A percentile compares a stretch with the other conserved stretches of the same genome.
Evolutionary conservation across 352 stramenopile genomes (phyloP).

Genomic region (Pythium insidiosum): DNA sequence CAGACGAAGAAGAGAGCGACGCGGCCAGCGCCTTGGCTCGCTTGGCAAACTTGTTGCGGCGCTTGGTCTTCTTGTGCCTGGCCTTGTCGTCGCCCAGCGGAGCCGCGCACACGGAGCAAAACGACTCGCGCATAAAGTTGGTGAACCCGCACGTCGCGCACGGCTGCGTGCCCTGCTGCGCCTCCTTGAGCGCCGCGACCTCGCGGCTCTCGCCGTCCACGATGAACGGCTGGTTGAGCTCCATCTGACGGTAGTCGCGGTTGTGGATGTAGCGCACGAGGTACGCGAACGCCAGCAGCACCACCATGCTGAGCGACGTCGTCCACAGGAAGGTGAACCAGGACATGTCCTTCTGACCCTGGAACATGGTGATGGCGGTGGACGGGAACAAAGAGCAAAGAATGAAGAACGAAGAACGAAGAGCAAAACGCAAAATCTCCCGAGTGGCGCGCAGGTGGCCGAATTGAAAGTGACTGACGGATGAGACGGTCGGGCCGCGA

Average conservation of each 20-base stretch:
- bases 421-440: too few species aligned
- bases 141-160: slow-evolving; percentile 1
- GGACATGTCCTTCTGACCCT: too few species aligned
- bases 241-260: slow-evolving; percentile 1
- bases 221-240: slow-evolving; percentile 4
- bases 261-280: neutral
- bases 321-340: neutral
- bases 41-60: too few species aligned
- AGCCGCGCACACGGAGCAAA: neutral
- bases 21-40: too few species aligned
- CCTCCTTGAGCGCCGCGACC: neutral
- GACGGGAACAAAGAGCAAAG: too few species aligned
- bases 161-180: neutral
- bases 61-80: neutral
- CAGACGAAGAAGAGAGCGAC: too few species aligned
- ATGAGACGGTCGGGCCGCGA: too few species aligned
- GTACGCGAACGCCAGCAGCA: neutral
- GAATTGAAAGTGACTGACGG: too few species aligned
- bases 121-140: neutral
- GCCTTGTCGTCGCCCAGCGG: neutral
- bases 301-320: neutral
- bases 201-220: neutral
- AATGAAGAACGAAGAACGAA: too few species aligned
- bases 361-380: too few species aligned
- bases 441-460: too few species aligned